These are phyloP conservation scores for Fonsecaea monophora DNA, from an alignment of 2,329 filamentous ascomycete species.

Conservation along the genomic window DNA sequence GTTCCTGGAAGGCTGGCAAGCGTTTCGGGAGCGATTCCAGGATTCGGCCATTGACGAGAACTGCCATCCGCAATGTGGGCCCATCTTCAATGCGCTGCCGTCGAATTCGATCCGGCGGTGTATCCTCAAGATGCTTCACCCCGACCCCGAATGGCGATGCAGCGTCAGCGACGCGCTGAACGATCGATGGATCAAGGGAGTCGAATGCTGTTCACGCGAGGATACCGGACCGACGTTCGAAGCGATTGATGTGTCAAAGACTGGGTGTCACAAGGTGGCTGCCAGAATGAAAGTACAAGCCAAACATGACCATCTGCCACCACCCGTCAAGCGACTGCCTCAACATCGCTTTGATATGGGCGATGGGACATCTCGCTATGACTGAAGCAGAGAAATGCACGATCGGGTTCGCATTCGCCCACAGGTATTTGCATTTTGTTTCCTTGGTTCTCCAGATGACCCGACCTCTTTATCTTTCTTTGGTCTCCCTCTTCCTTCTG, in stretches of 20 bases:
- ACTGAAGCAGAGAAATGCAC: slow-evolving; percentile 23
- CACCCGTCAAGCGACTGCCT: slow-evolving; percentile 42
- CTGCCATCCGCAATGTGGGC: slow-evolving; percentile 69
- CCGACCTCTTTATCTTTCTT: neutral
- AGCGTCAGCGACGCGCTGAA: slow-evolving; percentile 72
- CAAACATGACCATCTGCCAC: slow-evolving; percentile 46
- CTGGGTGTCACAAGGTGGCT: slow-evolving; percentile 38
- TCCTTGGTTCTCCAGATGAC: neutral
- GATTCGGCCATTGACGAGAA: slow-evolving; percentile 57
- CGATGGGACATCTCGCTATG: slow-evolving; percentile 38
- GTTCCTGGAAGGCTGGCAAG: slow-evolving; percentile 71
- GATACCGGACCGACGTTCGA: slow-evolving; percentile 63
- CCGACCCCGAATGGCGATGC: slow-evolving; percentile 73
- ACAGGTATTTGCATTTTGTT: slow-evolving; percentile 5
- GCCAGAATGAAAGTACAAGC: slow-evolving; percentile 43
- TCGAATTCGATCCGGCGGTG: slow-evolving; percentile 73
- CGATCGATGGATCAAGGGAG: slow-evolving; percentile 73
- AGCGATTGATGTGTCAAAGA: slow-evolving; percentile 42
- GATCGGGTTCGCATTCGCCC: neutral
- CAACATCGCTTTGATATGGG: slow-evolving; percentile 44
- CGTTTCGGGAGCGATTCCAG: slow-evolving; percentile 59
- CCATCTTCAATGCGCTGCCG: slow-evolving; percentile 70
- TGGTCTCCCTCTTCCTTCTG: slow-evolving; percentile 2
- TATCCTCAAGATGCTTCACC: slow-evolving; percentile 82
- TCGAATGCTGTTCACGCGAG: slow-evolving; percentile 80